Percentiles rank a stretch among this genome's conserved stretches.
Evolutionary conservation across 1,284 basidiomycete genomes (phyloP).

Genomic region (Tremellales sp.): DNA sequence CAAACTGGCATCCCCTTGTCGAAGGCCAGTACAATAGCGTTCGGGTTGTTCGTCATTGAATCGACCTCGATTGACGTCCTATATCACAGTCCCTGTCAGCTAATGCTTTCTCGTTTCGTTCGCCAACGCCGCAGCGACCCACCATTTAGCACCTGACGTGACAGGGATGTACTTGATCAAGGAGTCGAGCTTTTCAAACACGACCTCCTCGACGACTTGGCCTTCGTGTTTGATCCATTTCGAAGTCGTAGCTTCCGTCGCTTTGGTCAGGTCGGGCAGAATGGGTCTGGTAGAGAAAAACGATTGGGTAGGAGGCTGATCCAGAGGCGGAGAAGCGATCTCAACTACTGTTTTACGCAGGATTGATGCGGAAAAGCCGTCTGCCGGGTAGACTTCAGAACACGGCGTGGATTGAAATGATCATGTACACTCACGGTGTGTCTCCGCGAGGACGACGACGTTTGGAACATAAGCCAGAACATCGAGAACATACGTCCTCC

Average conservation of each 20-base stretch:
- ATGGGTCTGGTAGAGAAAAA: background rate
- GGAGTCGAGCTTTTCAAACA: constrained; percentile 9
- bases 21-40: constrained; percentile 3
- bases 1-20: constrained; percentile 4
- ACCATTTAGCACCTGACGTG: constrained; percentile 11
- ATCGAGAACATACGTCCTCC: constrained; percentile 11
- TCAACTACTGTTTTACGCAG: constrained; percentile 11
- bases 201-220: constrained; percentile 8
- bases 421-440: background rate
- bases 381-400: background rate
- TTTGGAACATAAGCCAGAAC: constrained; percentile 9
- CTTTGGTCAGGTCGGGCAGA: constrained; percentile 3
- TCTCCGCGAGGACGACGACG: constrained; percentile 14
- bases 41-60: background rate
- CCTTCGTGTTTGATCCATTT: constrained; percentile 7
- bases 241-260: constrained; percentile 3
- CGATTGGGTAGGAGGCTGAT: background rate
- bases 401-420: background rate
- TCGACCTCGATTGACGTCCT: constrained; percentile 7
- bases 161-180: constrained; percentile 7
- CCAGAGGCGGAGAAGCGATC: constrained; percentile 9
- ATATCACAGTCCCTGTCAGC: background rate
- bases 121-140: no score
- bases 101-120: background rate
- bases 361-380: constrained; percentile 9